Conservation (phyloP, 73 alveolate genomes). For the Paramecium biaurelia region DNA sequence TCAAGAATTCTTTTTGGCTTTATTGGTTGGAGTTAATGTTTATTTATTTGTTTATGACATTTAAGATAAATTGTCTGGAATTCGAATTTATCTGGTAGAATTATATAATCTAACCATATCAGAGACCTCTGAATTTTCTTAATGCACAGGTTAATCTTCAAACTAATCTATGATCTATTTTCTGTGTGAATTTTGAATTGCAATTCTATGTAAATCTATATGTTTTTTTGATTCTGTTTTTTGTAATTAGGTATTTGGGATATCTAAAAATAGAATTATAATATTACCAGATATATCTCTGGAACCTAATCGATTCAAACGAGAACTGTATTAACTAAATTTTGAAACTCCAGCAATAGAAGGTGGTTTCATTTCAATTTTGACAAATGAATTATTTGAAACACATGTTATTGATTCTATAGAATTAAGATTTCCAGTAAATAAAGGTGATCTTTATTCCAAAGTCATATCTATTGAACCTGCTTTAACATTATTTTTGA, state of each 20-base stretch:
- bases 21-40: neutral
- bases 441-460: neutral
- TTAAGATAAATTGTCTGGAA: neutral
- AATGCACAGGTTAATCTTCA: neutral
- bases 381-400: neutral
- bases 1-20: neutral
- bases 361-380: neutral
- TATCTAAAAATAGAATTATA: neutral
- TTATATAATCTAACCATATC: neutral
- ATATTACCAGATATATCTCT: neutral
- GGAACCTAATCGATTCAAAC: neutral
- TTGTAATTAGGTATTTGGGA: neutral
- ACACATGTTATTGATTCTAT: neutral
- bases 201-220: slow-evolving; percentile 13
- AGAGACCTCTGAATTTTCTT: neutral
- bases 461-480: neutral
- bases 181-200: neutral
- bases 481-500: neutral
- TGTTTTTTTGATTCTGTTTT: neutral
- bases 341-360: neutral
- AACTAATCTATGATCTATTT: neutral
- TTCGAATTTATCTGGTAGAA: slow-evolving; percentile 19
- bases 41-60: neutral
- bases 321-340: slow-evolving; percentile 19
- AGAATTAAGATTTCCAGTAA: neutral